Conservation (phyloP, 148 eudicot genomes). For the Rhododendron griersonianum region DNA sequence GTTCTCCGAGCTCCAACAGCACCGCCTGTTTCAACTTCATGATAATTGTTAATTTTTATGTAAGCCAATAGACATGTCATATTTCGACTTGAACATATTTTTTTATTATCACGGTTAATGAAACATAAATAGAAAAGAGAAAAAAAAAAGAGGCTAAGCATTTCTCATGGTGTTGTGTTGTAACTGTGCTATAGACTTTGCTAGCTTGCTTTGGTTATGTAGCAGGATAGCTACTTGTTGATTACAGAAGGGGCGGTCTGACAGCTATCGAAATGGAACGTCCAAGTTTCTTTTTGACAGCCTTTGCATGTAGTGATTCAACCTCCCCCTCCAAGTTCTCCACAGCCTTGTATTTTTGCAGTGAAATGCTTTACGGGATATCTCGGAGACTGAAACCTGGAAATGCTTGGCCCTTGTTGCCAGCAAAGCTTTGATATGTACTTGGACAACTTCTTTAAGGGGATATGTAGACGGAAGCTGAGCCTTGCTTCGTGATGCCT, state of each 20-base stretch:
- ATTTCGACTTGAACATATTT: not conserved
- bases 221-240: not conserved
- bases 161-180: not conserved
- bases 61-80: slow-evolving; percentile 1
- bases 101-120: not conserved
- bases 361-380: not conserved
- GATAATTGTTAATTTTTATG: slow-evolving; percentile 13
- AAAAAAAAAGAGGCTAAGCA: not conserved
- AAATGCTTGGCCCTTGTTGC: not conserved
- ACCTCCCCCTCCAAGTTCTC: not conserved
- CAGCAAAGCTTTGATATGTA: not conserved
- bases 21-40: slow-evolving; percentile 27
- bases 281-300: not conserved
- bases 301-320: not conserved
- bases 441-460: not conserved
- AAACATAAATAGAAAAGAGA: not conserved
- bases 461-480: not conserved
- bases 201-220: not conserved
- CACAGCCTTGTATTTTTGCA: not conserved
- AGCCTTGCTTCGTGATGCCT: not conserved
- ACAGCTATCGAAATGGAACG: not conserved
- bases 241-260: not conserved
- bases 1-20: slow-evolving; percentile 59
- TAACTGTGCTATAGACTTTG: not conserved
- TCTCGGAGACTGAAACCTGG: not conserved